Evolutionary conservation across 805 yeast species (phyloP).

Genomic region (Pichia heedii): DNA sequence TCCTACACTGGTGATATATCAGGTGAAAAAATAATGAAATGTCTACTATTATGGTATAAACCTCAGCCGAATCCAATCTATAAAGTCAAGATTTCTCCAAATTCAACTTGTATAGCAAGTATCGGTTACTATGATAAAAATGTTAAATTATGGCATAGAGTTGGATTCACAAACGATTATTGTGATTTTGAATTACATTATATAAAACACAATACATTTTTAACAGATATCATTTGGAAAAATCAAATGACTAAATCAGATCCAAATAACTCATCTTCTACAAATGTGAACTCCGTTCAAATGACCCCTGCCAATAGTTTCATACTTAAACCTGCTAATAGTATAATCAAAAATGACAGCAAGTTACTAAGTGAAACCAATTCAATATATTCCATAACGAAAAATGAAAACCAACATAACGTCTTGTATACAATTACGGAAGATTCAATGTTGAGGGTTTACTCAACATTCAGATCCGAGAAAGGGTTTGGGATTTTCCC

Average conservation of each 20-base stretch:
- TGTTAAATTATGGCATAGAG: constrained; percentile 72
- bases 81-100: constrained; percentile 51
- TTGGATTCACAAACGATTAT: constrained; percentile 55
- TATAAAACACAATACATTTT: constrained; percentile 53
- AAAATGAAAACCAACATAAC: constrained; percentile 26
- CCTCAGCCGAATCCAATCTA: constrained; percentile 55
- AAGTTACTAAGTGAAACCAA: constrained; percentile 2
- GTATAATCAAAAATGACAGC: constrained; percentile 20
- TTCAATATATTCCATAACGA: constrained; percentile 4
- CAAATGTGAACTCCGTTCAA: background rate
- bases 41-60: constrained; percentile 35
- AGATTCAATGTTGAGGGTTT: constrained; percentile 53
- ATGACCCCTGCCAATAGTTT: constrained; percentile 10
- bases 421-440: constrained; percentile 56
- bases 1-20: constrained; percentile 18
- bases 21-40: constrained; percentile 11
- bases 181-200: constrained; percentile 61
- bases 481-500: constrained; percentile 47
- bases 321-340: constrained; percentile 21
- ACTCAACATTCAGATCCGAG: constrained; percentile 58
- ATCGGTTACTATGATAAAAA: constrained; percentile 54
- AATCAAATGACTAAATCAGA: constrained; percentile 3
- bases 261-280: constrained; percentile 4
- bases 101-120: constrained; percentile 58
- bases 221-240: constrained; percentile 55